Evolutionary conservation across 164 flowering plant genomes (phyloP).

Genomic region (Tinospora cordifolia): DNA sequence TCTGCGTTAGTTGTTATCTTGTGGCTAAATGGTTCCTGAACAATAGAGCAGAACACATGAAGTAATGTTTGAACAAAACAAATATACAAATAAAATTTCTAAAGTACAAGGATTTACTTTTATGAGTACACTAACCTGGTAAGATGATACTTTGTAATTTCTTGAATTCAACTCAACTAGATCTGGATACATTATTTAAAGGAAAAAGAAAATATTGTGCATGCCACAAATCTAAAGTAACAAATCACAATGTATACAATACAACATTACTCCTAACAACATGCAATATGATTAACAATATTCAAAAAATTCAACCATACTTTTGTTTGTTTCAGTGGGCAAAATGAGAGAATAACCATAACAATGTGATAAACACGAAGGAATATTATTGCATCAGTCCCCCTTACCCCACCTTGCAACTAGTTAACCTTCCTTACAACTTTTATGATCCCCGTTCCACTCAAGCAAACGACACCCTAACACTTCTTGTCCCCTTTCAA

Average conservation of each 20-base stretch:
- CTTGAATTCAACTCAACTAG: neutral
- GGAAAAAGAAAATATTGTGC: neutral
- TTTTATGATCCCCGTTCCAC: no score
- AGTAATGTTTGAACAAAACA: neutral
- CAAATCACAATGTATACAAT: neutral
- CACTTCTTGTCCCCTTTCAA: no score
- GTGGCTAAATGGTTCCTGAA: conserved; percentile 82
- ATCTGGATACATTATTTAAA: neutral
- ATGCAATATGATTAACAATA: neutral
- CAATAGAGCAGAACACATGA: neutral
- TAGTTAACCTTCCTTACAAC: no score
- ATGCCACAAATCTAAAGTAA: neutral
- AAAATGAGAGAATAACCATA: no score
- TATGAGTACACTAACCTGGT: neutral
- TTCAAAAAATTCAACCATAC: neutral
- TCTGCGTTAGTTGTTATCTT: conserved; percentile 93
- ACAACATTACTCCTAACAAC: neutral
- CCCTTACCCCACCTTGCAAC: no score
- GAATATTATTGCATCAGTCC: no score
- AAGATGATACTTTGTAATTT: neutral
- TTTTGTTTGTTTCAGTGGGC: neutral
- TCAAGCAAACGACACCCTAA: no score
- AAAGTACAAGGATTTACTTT: neutral
- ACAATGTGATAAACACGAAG: no score
- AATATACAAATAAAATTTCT: neutral